A percentile compares a stretch with the other conserved stretches of the same genome.
phyloP scores from a whole-genome alignment of 1,284 basidiomycete species.

The Ustilago hordei region DNA sequence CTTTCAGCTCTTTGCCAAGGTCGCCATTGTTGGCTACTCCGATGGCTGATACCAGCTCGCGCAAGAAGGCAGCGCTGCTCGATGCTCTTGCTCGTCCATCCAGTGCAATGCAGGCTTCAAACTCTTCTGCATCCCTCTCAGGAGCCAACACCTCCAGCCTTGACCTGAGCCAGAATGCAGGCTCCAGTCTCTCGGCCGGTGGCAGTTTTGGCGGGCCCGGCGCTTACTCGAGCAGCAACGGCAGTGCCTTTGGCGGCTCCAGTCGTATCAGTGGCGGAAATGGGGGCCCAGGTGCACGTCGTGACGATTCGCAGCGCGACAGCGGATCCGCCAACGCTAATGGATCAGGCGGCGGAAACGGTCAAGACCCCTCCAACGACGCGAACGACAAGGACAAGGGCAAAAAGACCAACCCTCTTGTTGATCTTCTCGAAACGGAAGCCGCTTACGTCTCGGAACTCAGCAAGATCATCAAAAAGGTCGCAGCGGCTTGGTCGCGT shows the following conservation, averaged over 20 bases:
- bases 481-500: slow-evolving; percentile 95
- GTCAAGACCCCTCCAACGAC: slow-evolving; percentile 29
- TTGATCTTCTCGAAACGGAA: slow-evolving; percentile 93
- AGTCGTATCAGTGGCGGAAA: slow-evolving; percentile 13
- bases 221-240: slow-evolving; percentile 23
- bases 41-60: slow-evolving; percentile 4
- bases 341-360: slow-evolving; percentile 41
- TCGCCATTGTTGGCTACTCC: slow-evolving; percentile 14
- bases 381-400: slow-evolving; percentile 39
- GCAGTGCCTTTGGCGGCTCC: slow-evolving; percentile 7
- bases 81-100: slow-evolving; percentile 33
- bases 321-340: slow-evolving; percentile 23
- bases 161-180: slow-evolving; percentile 32
- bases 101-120: slow-evolving; percentile 14
- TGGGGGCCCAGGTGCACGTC: slow-evolving; percentile 13
- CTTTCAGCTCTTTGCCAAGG: slow-evolving; percentile 17
- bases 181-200: slow-evolving; percentile 18
- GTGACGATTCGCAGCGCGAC: slow-evolving; percentile 24
- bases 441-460: slow-evolving; percentile 91
- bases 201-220: slow-evolving; percentile 30
- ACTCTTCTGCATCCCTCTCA: slow-evolving; percentile 14
- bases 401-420: slow-evolving; percentile 78
- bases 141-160: slow-evolving; percentile 26
- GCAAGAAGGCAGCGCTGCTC: slow-evolving; percentile 32
- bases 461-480: slow-evolving; percentile 92